Evolutionary conservation across 306 rosid species (phyloP).

Genomic region (Begonia peltatifolia): DNA sequence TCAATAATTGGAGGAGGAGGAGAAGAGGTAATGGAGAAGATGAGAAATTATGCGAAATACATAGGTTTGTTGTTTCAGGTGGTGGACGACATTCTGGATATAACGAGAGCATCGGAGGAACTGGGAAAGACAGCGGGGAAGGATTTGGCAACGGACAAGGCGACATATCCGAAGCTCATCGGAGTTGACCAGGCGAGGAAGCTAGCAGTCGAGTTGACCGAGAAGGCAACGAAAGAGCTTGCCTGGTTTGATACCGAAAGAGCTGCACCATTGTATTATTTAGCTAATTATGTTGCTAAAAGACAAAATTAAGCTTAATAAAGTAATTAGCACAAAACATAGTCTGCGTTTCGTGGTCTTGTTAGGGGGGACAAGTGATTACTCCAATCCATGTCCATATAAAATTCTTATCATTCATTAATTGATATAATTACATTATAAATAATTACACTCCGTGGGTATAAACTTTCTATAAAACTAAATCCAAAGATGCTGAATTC

Average conservation of each 20-base stretch:
- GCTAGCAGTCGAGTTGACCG: slow-evolving; percentile 7
- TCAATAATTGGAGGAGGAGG: slow-evolving; percentile 22
- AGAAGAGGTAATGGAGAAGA: slow-evolving; percentile 9
- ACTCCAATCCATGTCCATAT: too few relatives aligned
- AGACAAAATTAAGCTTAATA: slow-evolving; percentile 7
- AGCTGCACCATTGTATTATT: slow-evolving; percentile 15
- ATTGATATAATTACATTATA: too few relatives aligned
- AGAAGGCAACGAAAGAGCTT: slow-evolving; percentile 13
- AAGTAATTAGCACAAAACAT: too few relatives aligned
- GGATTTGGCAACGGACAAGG: slow-evolving; percentile 18
- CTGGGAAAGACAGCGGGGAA: slow-evolving; percentile 26
- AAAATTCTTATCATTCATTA: too few relatives aligned
- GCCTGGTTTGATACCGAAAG: slow-evolving; percentile 9
- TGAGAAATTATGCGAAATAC: slow-evolving; percentile 21
- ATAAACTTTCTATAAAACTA: too few relatives aligned
- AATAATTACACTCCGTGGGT: too few relatives aligned
- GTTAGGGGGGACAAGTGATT: too few relatives aligned
- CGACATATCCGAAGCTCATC: slow-evolving; percentile 24
- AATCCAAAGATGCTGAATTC: too few relatives aligned
- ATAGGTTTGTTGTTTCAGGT: slow-evolving; percentile 28
- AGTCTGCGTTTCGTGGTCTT: too few relatives aligned
- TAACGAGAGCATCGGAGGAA: slow-evolving; percentile 17
- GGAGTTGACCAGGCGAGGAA: slow-evolving; percentile 15
- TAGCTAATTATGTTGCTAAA: slow-evolving; percentile 14
- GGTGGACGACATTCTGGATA: slow-evolving; percentile 25